Evolutionary conservation across 1,284 basidiomycete species (phyloP).

Genomic region (Apiotrichum brassicae): DNA sequence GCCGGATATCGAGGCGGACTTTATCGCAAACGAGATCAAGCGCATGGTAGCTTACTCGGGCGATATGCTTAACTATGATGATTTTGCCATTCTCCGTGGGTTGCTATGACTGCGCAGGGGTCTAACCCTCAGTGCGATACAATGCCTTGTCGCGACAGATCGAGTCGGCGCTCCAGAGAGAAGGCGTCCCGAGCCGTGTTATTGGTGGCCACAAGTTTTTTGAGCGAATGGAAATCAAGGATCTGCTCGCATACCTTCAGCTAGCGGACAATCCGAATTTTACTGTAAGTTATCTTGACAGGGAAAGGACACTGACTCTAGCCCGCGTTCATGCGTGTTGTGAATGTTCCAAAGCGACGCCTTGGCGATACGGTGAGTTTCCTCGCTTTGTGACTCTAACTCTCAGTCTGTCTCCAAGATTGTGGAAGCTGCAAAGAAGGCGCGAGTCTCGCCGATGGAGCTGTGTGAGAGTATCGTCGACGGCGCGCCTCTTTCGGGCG

Average conservation of each 20-base stretch:
- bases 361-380: conserved; percentile 71
- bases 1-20: conserved; percentile 56
- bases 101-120: conserved; percentile 10
- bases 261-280: conserved; percentile 76
- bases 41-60: conserved; percentile 67
- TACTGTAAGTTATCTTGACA: conserved; percentile 32
- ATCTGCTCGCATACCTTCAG: conserved; percentile 79
- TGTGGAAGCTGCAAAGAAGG: conserved; percentile 52
- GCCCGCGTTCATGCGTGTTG: conserved; percentile 69
- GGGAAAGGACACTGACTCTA: conserved; percentile 3
- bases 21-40: conserved; percentile 75
- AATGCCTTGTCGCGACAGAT: conserved; percentile 74
- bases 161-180: conserved; percentile 69
- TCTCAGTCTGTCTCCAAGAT: conserved; percentile 60
- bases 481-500: conserved; percentile 51
- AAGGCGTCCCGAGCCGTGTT: conserved; percentile 69
- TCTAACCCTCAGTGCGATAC: conserved; percentile 58
- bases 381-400: not conserved
- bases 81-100: conserved; percentile 74
- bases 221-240: conserved; percentile 78
- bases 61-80: conserved; percentile 63
- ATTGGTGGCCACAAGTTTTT: conserved; percentile 83
- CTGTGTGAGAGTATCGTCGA: conserved; percentile 60
- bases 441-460: conserved; percentile 56
- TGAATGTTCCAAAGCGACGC: conserved; percentile 68